A percentile compares a stretch with the other conserved stretches of the same genome.
Evolutionary conservation across 2,329 filamentous ascomycete species (phyloP).

Genomic region (Plenodomus lindquistii): DNA sequence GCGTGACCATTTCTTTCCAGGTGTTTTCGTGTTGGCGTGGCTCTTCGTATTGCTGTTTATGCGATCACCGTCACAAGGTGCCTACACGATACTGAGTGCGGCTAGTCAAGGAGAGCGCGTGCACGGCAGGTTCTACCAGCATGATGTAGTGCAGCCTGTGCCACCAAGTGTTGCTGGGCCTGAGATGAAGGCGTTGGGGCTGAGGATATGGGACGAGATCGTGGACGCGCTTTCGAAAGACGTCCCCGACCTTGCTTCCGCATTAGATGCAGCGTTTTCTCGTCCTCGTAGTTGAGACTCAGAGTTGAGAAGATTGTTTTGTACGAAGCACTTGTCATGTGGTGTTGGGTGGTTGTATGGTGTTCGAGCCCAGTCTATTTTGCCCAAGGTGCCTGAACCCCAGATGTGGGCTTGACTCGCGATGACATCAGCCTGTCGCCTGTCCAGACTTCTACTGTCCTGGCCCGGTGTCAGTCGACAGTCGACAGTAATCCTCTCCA

Average conservation of each 20-base stretch:
- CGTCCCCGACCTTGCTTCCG: conserved; percentile 21
- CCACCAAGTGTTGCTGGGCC: conserved; percentile 33
- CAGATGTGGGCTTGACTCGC: background rate
- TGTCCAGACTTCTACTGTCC: conserved; percentile 1
- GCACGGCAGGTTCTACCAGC: conserved; percentile 44
- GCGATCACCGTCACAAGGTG: conserved; percentile 33
- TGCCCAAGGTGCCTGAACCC: conserved; percentile 6
- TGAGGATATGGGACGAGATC: conserved; percentile 41
- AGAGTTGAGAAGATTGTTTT: background rate
- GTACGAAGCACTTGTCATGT: background rate
- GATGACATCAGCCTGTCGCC: background rate
- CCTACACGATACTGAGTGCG: conserved; percentile 39
- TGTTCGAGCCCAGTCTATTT: too few relatives aligned
- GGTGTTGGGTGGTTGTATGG: too few relatives aligned
- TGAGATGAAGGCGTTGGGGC: conserved; percentile 34
- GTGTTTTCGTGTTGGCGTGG: conserved; percentile 24
- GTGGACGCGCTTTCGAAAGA: conserved; percentile 35
- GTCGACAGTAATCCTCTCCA: conserved; percentile 4
- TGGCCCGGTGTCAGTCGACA: background rate
- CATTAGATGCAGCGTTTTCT: conserved; percentile 12
- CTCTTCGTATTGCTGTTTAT: conserved; percentile 28
- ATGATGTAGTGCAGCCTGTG: conserved; percentile 38
- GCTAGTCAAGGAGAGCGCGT: conserved; percentile 37
- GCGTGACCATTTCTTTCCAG: conserved; percentile 36
- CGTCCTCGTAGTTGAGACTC: background rate